Evolutionary conservation across 768 basidiomycete genomes (phyloP).

Genomic region (Agrocybe chaxingu): DNA sequence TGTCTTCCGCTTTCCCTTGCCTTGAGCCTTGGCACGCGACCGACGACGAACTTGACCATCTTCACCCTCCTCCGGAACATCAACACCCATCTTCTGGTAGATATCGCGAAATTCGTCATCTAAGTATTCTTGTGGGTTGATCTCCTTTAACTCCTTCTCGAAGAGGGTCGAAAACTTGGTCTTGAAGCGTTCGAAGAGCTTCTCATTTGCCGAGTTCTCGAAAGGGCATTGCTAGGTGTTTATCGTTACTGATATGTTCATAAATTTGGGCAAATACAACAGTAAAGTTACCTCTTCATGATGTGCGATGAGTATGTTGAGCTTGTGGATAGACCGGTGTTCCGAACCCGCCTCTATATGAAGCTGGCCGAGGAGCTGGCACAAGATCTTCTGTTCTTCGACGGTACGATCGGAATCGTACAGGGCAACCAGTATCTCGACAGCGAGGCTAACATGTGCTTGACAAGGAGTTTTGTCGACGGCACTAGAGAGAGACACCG

Average conservation of each 20-base stretch:
- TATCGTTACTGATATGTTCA: background rate
- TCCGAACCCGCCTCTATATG: constrained; percentile 41
- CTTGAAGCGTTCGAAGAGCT: constrained; percentile 55
- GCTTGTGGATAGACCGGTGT: constrained; percentile 36
- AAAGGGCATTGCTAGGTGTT: constrained; percentile 53
- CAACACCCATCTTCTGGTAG: constrained; percentile 40
- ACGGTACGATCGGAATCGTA: constrained; percentile 49
- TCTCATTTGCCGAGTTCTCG: constrained; percentile 48
- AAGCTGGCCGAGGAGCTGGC: constrained; percentile 61
- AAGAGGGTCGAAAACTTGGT: constrained; percentile 41
- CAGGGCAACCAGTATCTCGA: constrained; percentile 48
- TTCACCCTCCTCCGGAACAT: constrained; percentile 25
- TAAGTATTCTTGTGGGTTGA: constrained; percentile 30
- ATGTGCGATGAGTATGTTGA: constrained; percentile 47
- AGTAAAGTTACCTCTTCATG: constrained; percentile 40
- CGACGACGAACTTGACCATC: constrained; percentile 9
- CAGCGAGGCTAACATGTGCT: constrained; percentile 54
- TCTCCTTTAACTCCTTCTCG: constrained; percentile 34
- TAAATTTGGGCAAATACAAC: background rate
- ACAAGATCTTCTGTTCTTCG: constrained; percentile 60
- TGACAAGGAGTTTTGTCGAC: constrained; percentile 17
- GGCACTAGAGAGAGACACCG: constrained; percentile 9
- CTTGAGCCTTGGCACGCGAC: constrained; percentile 12
- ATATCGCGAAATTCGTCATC: constrained; percentile 41
- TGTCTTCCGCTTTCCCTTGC: background rate